Percentiles rank a stretch among this genome's conserved stretches.
phyloP scores from a whole-genome alignment of 257 asterid species.

The Lithospermum erythrorhizon region DNA sequence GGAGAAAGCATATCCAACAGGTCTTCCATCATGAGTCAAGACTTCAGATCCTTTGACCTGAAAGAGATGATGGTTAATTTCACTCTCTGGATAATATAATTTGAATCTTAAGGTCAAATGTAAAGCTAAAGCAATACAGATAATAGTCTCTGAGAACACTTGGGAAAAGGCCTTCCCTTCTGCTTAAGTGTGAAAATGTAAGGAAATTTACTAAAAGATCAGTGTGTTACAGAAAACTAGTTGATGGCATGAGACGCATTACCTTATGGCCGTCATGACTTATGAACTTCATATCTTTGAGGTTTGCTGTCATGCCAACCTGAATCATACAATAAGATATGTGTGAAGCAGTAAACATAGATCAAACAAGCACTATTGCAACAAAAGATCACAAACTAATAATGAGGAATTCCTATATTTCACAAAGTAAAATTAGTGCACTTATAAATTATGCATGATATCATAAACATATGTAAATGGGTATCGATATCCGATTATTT shows the following conservation, averaged over 20 bases:
- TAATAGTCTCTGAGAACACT: too few species aligned
- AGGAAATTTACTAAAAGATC: too few species aligned
- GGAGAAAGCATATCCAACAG: slow-evolving; percentile 70
- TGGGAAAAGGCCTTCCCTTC: too few species aligned
- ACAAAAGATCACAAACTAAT: background rate
- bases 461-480: too few species aligned
- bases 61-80: slow-evolving; percentile 5
- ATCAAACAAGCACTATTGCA: background rate
- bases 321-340: slow-evolving; percentile 12
- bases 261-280: slow-evolving; percentile 73
- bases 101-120: background rate
- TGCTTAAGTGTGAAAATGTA: too few species aligned
- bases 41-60: slow-evolving; percentile 92
- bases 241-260: slow-evolving; percentile 3
- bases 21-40: slow-evolving; percentile 44
- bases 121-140: too few species aligned
- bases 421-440: background rate
- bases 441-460: too few species aligned
- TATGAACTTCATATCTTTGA: slow-evolving; percentile 57
- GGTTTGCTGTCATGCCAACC: slow-evolving; percentile 90
- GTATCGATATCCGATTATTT: too few species aligned
- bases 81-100: background rate
- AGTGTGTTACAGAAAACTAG: too few species aligned
- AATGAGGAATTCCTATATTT: background rate
- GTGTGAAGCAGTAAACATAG: background rate